Evolutionary conservation across 2,329 filamentous ascomycete genomes (phyloP), one percentile per base, ranked within the genome.

Genomic region (Fusarium udum): DNA sequence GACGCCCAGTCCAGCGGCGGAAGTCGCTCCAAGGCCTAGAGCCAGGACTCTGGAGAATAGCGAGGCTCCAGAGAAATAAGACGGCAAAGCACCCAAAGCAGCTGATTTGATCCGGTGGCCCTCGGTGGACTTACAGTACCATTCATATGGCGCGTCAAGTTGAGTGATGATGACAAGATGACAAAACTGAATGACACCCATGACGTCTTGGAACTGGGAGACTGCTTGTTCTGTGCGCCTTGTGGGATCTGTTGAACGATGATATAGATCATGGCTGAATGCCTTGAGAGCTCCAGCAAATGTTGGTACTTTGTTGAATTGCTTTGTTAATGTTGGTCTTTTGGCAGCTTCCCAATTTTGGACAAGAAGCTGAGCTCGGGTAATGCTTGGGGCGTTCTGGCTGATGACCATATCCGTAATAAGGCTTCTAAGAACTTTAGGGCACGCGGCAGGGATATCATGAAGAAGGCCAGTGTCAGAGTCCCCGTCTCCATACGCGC

Each of bases 81-180:
- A 64, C 2, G 60, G 63, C 11, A 32, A 13, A 2, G 62, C 31
- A 0, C 63, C 28, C 13, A 66, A 15, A 11, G 16, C 48, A 7
- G 48, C 28, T 3, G 63, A 66, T 0, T 14, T n/a, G 4, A 48
- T 28, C 2, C 22, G 22, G 3, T 39, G 42, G 1, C 61, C 43
- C 22, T 65, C 49, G 0, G 49, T 65, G 3, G 37, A 66, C 2
- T 12, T 64, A 22, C 63, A 65, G 15, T 65, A 65, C 64, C 64
- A 66, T 15, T 57, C 49, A 4, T 65, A 58, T 1, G 61, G 61
- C 1, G 64, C 64, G 11, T 65, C 61, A 14, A 66, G 61, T 26
- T 66, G 64, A 8, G 61, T 66, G 7, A 65, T 57, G 1, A 66
- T 66, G 0, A 66, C 20, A 6, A 66, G 5, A 18, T 66, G 64